Base-by-base conservation (phyloP, 108 stramenopile genomes). In the Skeletonema grethae region DNA sequence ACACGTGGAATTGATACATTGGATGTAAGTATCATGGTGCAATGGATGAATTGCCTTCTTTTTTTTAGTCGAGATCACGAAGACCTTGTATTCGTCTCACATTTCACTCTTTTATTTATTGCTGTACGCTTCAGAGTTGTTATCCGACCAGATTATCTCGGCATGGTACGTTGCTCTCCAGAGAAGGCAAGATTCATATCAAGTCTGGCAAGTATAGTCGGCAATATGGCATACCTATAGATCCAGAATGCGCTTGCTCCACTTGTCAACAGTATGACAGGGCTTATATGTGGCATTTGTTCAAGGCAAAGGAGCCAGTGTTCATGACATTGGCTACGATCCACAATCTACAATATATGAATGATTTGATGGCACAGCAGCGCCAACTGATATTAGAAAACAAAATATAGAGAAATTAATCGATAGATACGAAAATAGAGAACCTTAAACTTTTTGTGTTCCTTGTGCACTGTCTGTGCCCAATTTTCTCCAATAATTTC, bases 291-390 rank as follows among this genome's bases (percentile, higher is more conserved):
- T 92, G 95, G 88, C 96, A 97, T 83, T 76, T 98, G 25, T 92
- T 94, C 83, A 94, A 93, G 75, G 94, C 95, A 16, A 93, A 93
- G 79, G 97, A 97, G 67, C 94, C 95, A 8, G 57, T 93, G 11
- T 90, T 86, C 12, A 79, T 89, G 34, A 70, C 86, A 18, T 67
- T 98, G 41, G 88, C 92, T 5, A 87, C 94, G 9, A 73, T 84
- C 55, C 97, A 98, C 82, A 98, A 98, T 59, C 82, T 98, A 41
- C 85, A 89, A 16, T 96, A 95, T 70, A 98, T 98, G 97, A 92
- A 91, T 68, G 91, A 95, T 61, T 72, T 95, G 67, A 97, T 97
- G 96, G 77, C 73, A 58, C 29, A 73, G 10, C 82, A 96, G 22
- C 77, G 97, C 16, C 88, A 90, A 48, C 80, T 86, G 38, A 97